Evolutionary conservation across 2,329 filamentous ascomycete genomes (phyloP).

Genomic region (Pestalotiopsis sp.): DNA sequence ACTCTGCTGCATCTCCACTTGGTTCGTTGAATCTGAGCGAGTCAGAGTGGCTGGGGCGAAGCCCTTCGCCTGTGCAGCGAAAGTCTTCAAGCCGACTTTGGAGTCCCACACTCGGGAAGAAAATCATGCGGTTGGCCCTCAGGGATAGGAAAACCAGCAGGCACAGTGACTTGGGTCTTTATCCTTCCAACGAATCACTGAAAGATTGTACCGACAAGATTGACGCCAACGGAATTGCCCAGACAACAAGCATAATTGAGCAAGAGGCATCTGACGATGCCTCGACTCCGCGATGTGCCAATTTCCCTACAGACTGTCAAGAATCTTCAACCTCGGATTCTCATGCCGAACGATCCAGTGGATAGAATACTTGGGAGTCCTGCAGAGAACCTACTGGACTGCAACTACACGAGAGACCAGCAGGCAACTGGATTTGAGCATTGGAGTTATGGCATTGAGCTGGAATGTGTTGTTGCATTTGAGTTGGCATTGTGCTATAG

Average conservation of each 20-base stretch:
- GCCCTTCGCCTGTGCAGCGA: constrained; percentile 27
- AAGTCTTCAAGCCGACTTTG: constrained; percentile 19
- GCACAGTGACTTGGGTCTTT: constrained; percentile 12
- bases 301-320: not conserved
- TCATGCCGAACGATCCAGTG: not conserved
- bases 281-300: not conserved
- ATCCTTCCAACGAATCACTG: not conserved
- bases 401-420: not conserved
- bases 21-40: constrained; percentile 27
- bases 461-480: no score
- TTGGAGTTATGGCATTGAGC: no score
- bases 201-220: not conserved
- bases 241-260: not conserved
- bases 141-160: not conserved
- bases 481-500: no score
- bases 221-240: not conserved
- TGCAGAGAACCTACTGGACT: not conserved
- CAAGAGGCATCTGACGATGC: not conserved
- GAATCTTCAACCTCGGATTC: not conserved
- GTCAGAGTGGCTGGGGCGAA: constrained; percentile 32
- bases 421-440: constrained; percentile 17
- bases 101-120: constrained; percentile 24
- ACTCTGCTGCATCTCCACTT: constrained; percentile 10
- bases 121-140: not conserved
- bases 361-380: constrained; percentile 13